Base-by-base conservation (phyloP, 331 rosid genomes). In the Rosa hybrid region DNA sequence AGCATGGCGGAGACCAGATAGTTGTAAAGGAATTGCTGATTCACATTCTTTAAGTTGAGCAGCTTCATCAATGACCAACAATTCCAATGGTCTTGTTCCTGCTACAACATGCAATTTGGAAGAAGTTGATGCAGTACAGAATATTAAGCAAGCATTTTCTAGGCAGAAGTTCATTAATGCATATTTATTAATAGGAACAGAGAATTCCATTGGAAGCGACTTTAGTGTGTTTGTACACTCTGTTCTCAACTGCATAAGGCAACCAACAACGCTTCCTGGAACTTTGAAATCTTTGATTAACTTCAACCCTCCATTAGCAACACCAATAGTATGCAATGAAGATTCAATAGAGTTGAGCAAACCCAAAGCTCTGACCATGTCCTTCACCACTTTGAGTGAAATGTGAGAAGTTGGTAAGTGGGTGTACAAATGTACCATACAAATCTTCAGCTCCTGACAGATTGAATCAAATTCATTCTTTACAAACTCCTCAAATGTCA, bases 351-450 rank as follows among this genome's bases (percentile, higher is more conserved):
- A 67, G 10, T 67, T 56, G 8, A 90, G 81, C 67, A 80, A 79
- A 17, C 48, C 48, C 25, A 59, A 72, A 51, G 82, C 86, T 57
- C 10, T 18, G 18, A 74, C 53, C 84, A 84, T 86, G 10, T 67
- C 44, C 48, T 62, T 74, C 12, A 51, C 48, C 6, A 21, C 77
- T 17, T 64, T 38, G 1, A 76, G 51, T 16, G 90, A 76, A 72
- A 88, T 57, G 17, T 73, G 27, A 74, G 83, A 80, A 34, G 92
- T 87, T 6, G 88, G 92, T 38, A 68, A 39, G 41, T 30, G 69
- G n/a, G 48, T 76, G 27, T 25, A 25, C 1, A 25, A 25, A 25
- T 25, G 27, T 25, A 25, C 27, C 27, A 25, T 25, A 25, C 27
- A 25, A 25, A 25, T 25, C 27, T 25, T 25, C 27, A 25, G 27